Base-by-base conservation (phyloP, 805 yeast species). In the Hanseniaspora meyeri region DNA sequence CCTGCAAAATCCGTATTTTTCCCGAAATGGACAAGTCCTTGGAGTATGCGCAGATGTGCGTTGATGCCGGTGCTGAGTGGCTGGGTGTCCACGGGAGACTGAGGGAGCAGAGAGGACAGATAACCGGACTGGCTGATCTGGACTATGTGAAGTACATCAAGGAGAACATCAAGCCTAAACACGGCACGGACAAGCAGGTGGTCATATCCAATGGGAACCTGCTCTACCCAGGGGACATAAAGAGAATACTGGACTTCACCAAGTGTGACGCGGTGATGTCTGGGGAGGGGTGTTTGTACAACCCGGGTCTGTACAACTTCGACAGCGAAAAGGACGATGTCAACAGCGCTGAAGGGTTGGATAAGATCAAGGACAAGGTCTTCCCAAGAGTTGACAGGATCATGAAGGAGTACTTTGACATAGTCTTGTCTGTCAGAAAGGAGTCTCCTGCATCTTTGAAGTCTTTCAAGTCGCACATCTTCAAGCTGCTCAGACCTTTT, bases 81-180 rank as follows among this genome's bases (percentile, higher is more conserved):
- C 72, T 93, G 40, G 89, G 97, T 1, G 85, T 93, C 9, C 99
- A 93, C 68, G 97, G 97, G 1, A 78, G 98, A 63, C 84, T 97
- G 0, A 77, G 99, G 61, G 98, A 91, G 58, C 91, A 89, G 95
- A 93, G 93, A 69, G 99, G 98, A 7, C 97, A 91, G 68, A 78
- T 80, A 58, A 91, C 98, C 0, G 98, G 98, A 0, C 71, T 93
- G 51, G 97, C 99, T 1, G 90, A 93, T 70, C 91, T 98, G 97
- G 76, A 80, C 34, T 75, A 83, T 31, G 77, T 93, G 58, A 78
- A 75, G 61, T 87, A 80, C 65, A 66, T 93, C 43, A 74, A 93
- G 57, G 95, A 89, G 32, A 83, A 87, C 60, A 72, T 93, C 49
- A 85, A 91, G 0, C 60, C 65, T 45, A 93, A 82, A 49, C 88